Base-by-base conservation (phyloP, 2,329 filamentous ascomycete species). In the Grosmannia huntii region DNA sequence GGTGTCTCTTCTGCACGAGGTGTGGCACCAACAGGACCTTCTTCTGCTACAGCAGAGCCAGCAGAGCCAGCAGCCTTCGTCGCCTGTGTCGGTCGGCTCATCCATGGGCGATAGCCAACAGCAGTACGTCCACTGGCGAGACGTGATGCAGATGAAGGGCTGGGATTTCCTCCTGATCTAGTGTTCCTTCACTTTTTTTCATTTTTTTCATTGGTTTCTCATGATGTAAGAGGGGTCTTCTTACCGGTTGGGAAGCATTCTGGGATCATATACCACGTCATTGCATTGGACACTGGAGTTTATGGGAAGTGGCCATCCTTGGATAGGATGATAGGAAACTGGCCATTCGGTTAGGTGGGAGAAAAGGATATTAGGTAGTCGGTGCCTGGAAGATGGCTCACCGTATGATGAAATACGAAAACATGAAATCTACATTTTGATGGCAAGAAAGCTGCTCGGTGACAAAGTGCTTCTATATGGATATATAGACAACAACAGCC, bases 161-260 rank as follows among this genome's bases (percentile, higher is more conserved):
- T 96, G 90, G 91, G 89, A 95, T 70, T 94, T 90, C 75, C 79
- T 96, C 71, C 82, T 96, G 71, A 91, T 96, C 73, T 96, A 64
- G 65, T 62, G n/a, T 57, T 59, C 60, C 62, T 64, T 62, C n/a
- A 12, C 53, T 25, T 53, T 27, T 38, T 57, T 46, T 52, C 19
- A 23, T 28, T 50, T 31, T n/a, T 49, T 36, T 12, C 49, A 36
- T 56, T 56, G 4, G 11, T 48, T 49, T 52, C 44, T 36, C 14
- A n/a, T n/a, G n/a, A 3, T 21, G 16, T 16, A 48, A 27, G 25
- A 23, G 41, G n/a, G 21, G 12, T 54, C 10, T 36, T 36, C 33
- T 36, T 36, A 36, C 36, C 36, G 14, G 36, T 38, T 16, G 36
- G 36, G 36, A 16, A 46, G 44, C n/a, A 50, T 16, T 23, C 27